These are phyloP conservation scores for Ammopiptanthus mongolicus DNA, from an alignment of 306 rosid species.

Conservation along the genomic window DNA sequence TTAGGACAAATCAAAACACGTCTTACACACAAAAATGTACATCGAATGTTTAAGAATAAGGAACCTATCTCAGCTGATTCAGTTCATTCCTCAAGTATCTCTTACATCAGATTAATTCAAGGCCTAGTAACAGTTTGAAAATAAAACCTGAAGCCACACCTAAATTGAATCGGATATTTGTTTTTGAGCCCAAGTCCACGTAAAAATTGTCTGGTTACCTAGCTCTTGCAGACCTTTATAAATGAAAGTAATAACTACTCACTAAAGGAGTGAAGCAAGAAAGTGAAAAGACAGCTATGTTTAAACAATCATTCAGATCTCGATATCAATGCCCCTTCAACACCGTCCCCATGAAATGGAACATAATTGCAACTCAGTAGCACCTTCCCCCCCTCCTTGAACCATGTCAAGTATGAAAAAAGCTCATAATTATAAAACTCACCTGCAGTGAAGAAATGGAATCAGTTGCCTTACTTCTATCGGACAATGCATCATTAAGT, in stretches of 20 bases:
- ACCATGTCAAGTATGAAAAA: not conserved
- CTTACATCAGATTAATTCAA: constrained; percentile 11
- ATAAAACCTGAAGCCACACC: constrained; percentile 2
- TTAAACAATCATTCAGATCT: not conserved
- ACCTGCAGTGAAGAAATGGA: constrained; percentile 92
- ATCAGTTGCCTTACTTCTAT: constrained; percentile 82
- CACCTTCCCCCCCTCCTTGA: not conserved
- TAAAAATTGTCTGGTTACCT: not conserved
- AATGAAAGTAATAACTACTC: constrained; percentile 11
- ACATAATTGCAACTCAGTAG: constrained; percentile 1
- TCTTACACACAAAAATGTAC: not conserved
- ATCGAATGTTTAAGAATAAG: constrained; percentile 1
- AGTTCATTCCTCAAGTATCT: constrained; percentile 1
- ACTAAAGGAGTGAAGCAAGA: constrained; percentile 8
- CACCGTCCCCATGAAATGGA: not conserved
- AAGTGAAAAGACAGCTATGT: not conserved
- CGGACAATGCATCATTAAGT: constrained; percentile 85
- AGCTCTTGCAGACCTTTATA: not conserved
- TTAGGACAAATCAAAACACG: not conserved
- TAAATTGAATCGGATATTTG: constrained; percentile 10
- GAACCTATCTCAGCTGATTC: constrained; percentile 15
- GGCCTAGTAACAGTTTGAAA: not conserved
- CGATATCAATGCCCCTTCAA: not conserved
- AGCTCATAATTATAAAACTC: constrained; percentile 25
- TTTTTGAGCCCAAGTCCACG: not conserved